Conservation (phyloP, 176 grass and related monocot species). For the Alopecurus myosuroides region DNA sequence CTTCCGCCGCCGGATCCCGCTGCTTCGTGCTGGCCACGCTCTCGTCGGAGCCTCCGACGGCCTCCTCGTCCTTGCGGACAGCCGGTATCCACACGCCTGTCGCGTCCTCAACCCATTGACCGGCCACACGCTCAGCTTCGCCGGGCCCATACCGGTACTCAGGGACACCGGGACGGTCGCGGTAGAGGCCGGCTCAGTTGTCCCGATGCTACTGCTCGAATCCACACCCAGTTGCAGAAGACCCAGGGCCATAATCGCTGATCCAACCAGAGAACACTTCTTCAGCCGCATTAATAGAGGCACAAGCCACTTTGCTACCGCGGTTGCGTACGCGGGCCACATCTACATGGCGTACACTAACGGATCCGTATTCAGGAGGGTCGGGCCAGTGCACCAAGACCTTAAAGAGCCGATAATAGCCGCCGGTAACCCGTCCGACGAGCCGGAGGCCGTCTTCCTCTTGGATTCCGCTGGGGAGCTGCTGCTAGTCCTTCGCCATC, state of each 20-base stretch:
- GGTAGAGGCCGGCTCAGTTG: not conserved
- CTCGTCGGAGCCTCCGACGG: no score
- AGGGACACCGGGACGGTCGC: not conserved
- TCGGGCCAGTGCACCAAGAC: not conserved
- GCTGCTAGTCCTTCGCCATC: not conserved
- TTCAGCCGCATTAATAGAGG: no score
- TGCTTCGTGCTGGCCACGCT: no score
- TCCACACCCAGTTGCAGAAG: not conserved
- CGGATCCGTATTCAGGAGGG: not conserved
- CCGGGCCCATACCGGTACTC: not conserved
- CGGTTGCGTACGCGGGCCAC: not conserved
- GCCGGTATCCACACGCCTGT: not conserved
- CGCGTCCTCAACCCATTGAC: not conserved
- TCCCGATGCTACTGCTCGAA: not conserved
- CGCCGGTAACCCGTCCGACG: not conserved
- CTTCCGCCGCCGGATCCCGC: no score
- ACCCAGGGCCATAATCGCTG: not conserved
- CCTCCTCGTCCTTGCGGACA: not conserved
- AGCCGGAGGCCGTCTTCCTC: not conserved
- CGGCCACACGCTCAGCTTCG: not conserved
- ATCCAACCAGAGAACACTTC: not conserved
- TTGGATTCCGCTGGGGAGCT: not conserved
- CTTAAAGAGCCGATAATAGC: not conserved
- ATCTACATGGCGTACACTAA: not conserved
- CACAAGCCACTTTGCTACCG: not conserved